A percentile compares a stretch with the other conserved stretches of the same genome.
Conservation (phyloP, 371 early-diverging fungal species). For the Mucor velutinosus region DNA sequence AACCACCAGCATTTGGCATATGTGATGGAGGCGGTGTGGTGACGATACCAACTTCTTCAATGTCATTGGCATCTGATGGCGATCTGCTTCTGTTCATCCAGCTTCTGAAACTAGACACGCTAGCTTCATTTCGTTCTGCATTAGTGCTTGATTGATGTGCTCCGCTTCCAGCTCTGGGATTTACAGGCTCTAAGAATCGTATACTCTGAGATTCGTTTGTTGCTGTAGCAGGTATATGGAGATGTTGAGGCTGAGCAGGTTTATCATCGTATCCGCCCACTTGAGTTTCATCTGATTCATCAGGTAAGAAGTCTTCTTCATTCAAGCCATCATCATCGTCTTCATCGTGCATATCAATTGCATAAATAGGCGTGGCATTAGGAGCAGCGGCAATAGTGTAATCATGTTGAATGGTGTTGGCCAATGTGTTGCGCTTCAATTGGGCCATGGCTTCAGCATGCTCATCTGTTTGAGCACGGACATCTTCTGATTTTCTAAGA, state of each 20-base stretch:
- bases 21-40: neutral
- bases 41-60: neutral
- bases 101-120: slow-evolving; percentile 41
- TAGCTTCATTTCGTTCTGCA: slow-evolving; percentile 40
- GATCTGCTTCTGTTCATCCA: slow-evolving; percentile 30
- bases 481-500: slow-evolving; percentile 21
- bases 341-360: slow-evolving; percentile 28
- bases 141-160: slow-evolving; percentile 9
- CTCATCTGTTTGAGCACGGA: slow-evolving; percentile 6
- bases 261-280: slow-evolving; percentile 14
- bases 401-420: slow-evolving; percentile 36
- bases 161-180: slow-evolving; percentile 29
- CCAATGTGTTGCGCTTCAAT: slow-evolving; percentile 42
- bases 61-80: neutral
- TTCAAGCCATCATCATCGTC: slow-evolving; percentile 30
- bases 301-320: slow-evolving; percentile 54
- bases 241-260: neutral
- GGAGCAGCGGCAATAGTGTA: slow-evolving; percentile 7
- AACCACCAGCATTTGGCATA: slow-evolving; percentile 10
- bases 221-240: neutral
- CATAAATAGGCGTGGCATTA: neutral
- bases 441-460: slow-evolving; percentile 33
- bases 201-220: slow-evolving; percentile 39
- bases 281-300: slow-evolving; percentile 32
- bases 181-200: slow-evolving; percentile 52